Conservation (phyloP, 257 asterid species). For the Solanum okadae region DNA sequence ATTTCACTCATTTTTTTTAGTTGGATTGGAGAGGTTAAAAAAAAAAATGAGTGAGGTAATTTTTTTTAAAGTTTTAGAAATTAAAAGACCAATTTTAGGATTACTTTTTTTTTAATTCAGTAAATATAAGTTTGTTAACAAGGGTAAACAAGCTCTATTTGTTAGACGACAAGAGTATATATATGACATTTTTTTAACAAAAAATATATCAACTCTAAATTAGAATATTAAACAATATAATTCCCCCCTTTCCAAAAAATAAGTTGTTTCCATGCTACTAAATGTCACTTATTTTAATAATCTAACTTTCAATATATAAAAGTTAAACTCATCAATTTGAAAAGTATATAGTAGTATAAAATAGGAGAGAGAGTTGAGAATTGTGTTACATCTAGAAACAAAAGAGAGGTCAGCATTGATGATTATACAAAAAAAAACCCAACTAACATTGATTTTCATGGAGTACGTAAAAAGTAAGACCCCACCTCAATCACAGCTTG, state of each 20-base stretch:
- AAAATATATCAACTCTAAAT: not conserved
- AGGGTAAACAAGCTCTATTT: no score
- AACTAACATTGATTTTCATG: slow-evolving; percentile 2
- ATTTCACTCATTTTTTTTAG: not conserved
- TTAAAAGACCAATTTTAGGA: not conserved
- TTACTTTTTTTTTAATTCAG: no score
- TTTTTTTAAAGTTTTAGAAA: not conserved
- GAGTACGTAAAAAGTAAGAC: not conserved
- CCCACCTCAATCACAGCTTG: slow-evolving; percentile 10
- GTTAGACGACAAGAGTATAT: no score
- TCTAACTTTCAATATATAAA: not conserved
- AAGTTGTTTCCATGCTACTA: no score
- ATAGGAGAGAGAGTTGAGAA: not conserved
- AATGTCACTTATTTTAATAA: not conserved
- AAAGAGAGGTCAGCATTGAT: not conserved
- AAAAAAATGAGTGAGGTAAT: not conserved
- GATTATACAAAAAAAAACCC: slow-evolving; percentile 10
- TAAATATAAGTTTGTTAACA: not conserved
- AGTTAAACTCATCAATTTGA: not conserved
- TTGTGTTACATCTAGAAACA: not conserved
- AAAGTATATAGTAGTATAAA: not conserved
- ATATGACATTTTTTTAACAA: no score
- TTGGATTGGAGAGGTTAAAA: not conserved
- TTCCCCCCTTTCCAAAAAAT: not conserved
- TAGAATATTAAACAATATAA: no score